Percentiles rank a stretch among this genome's conserved stretches.
Conservation (phyloP, 306 rosid species). For the Gillenia trifoliata region DNA sequence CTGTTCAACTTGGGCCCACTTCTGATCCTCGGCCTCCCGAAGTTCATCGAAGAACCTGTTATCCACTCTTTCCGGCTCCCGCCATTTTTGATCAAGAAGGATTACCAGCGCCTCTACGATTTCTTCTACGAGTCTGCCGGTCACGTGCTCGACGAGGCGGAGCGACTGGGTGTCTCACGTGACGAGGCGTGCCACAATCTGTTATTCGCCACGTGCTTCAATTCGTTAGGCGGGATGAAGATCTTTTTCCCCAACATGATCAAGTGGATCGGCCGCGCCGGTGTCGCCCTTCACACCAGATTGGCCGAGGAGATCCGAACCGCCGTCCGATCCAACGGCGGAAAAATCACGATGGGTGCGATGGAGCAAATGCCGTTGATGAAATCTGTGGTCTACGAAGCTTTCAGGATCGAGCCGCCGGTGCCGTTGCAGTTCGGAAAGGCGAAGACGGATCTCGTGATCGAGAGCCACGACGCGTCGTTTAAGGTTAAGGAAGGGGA, state of each 20-base stretch:
- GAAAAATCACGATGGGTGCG: conserved; percentile 60
- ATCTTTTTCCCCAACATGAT: conserved; percentile 55
- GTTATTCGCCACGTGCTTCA: conserved; percentile 80
- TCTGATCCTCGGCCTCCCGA: conserved; percentile 63
- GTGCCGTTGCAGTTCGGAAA: conserved; percentile 68
- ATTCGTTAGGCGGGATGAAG: conserved; percentile 78
- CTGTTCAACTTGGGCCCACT: conserved; percentile 60
- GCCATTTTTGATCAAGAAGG: conserved; percentile 43
- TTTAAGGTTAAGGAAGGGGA: conserved; percentile 75
- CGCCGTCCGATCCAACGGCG: conserved; percentile 50
- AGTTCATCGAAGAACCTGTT: conserved; percentile 44
- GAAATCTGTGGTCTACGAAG: conserved; percentile 83
- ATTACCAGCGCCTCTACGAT: conserved; percentile 62
- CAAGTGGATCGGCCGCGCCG: conserved; percentile 61
- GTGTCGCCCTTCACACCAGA: conserved; percentile 48
- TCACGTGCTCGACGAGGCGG: conserved; percentile 59
- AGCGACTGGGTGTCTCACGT: conserved; percentile 52
- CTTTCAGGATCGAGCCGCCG: conserved; percentile 80
- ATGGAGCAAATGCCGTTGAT: conserved; percentile 72
- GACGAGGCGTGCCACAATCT: conserved; percentile 92
- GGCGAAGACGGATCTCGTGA: conserved; percentile 63
- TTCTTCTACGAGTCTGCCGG: conserved; percentile 62
- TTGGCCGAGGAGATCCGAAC: conserved; percentile 67
- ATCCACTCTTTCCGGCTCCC: conserved; percentile 65
- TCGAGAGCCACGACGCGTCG: conserved; percentile 72